Evolutionary conservation across 2,329 filamentous ascomycete genomes (phyloP).

Genomic region (Albifimbria verrucaria): DNA sequence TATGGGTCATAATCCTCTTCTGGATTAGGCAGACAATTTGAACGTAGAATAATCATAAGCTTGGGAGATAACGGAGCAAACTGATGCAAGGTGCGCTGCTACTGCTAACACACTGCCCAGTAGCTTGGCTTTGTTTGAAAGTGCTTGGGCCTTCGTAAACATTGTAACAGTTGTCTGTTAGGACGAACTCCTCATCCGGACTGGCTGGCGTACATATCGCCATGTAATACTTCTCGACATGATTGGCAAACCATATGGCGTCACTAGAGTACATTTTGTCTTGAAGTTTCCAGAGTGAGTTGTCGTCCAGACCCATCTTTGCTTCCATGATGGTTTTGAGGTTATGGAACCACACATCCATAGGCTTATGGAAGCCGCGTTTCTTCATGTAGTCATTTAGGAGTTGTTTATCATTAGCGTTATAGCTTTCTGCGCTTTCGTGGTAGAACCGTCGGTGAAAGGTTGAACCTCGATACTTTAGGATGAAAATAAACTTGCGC

Average conservation of each 20-base stretch:
- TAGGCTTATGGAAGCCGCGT: conserved; percentile 15
- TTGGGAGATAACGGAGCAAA: conserved; percentile 24
- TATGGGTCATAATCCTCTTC: conserved; percentile 14
- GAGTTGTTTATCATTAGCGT: conserved; percentile 15
- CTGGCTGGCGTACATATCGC: conserved; percentile 22
- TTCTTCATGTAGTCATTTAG: conserved; percentile 20
- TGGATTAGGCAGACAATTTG: conserved; percentile 12
- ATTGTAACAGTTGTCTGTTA: conserved; percentile 18
- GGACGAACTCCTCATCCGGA: conserved; percentile 15
- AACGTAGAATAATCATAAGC: conserved; percentile 23
- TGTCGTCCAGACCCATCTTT: conserved; percentile 19
- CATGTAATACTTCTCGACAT: conserved; percentile 21
- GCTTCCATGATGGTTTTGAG: conserved; percentile 22
- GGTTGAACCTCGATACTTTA: conserved; percentile 37
- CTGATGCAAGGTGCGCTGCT: conserved; percentile 18
- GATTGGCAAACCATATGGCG: conserved; percentile 19
- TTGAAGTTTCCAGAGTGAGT: conserved; percentile 15
- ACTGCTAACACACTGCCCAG: conserved; percentile 6
- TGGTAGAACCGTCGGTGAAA: conserved; percentile 34
- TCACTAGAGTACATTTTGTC: conserved; percentile 18
- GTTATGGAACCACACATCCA: conserved; percentile 26
- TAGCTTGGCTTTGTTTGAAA: conserved; percentile 8
- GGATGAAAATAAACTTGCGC: conserved; percentile 43
- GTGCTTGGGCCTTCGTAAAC: conserved; percentile 23
- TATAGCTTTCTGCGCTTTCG: conserved; percentile 28